A percentile compares a stretch with the other conserved stretches of the same genome.
Evolutionary conservation across 129 eudicot species (phyloP).

Genomic region (Arctium lappa): DNA sequence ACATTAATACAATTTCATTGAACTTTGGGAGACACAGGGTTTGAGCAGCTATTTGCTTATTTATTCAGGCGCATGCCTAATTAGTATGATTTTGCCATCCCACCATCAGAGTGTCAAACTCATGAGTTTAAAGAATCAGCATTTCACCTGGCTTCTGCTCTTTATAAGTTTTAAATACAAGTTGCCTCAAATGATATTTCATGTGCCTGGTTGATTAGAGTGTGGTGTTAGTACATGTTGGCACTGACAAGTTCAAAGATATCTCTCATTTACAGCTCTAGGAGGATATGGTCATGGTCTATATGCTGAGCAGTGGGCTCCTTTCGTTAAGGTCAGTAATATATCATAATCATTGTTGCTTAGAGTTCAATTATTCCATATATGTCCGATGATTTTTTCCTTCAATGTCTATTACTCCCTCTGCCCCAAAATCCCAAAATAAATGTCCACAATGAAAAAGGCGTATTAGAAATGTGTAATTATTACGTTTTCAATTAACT

Average conservation of each 20-base stretch:
- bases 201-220: too few relatives aligned
- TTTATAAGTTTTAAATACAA: too few relatives aligned
- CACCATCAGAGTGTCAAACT: too few relatives aligned
- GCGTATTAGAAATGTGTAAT: background rate
- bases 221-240: background rate
- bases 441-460: background rate
- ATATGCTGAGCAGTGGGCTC: constrained; percentile 95
- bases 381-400: background rate
- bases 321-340: constrained; percentile 80
- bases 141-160: too few relatives aligned
- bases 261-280: constrained; percentile 49
- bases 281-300: constrained; percentile 94
- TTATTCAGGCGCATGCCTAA: too few relatives aligned
- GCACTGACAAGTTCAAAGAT: background rate
- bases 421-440: background rate
- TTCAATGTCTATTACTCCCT: background rate
- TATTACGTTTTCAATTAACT: background rate
- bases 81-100: too few relatives aligned
- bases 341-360: background rate
- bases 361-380: background rate
- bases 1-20: too few relatives aligned
- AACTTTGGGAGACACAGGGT: too few relatives aligned
- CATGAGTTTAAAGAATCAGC: too few relatives aligned
- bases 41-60: too few relatives aligned
- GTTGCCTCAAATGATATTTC: background rate